Conservation (phyloP, 1,284 basidiomycete genomes). For the Coriolopsis trogii region DNA sequence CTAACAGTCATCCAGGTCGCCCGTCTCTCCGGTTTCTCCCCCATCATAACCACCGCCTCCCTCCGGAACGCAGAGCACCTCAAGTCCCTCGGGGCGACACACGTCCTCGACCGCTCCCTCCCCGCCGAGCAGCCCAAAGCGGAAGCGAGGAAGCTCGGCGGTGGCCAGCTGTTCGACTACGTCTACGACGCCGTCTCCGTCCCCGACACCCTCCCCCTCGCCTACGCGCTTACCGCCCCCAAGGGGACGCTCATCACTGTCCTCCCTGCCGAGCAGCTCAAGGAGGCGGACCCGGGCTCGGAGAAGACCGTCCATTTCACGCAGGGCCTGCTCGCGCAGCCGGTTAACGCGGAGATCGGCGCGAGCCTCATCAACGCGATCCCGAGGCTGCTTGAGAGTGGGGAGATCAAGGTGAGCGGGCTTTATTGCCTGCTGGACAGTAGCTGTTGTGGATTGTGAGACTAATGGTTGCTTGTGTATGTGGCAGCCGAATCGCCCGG, state of each 20-base stretch:
- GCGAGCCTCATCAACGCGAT: no score
- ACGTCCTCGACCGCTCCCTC: slow-evolving; percentile 28
- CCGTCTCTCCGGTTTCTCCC: slow-evolving; percentile 49
- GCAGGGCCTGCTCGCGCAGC: no score
- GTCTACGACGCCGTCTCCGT: slow-evolving; percentile 32
- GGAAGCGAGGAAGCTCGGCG: slow-evolving; percentile 17
- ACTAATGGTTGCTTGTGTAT: no score
- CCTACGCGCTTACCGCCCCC: slow-evolving; percentile 29
- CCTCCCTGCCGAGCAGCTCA: no score
- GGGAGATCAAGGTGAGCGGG: no score
- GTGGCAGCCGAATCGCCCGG: no score
- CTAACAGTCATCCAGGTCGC: slow-evolving; percentile 44
- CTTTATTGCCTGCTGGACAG: no score
- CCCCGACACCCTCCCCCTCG: slow-evolving; percentile 24
- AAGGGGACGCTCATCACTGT: slow-evolving; percentile 27
- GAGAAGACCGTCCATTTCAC: no score
- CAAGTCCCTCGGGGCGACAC: slow-evolving; percentile 32
- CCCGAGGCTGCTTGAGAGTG: no score
- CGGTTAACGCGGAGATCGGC: no score
- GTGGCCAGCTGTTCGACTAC: slow-evolving; percentile 16
- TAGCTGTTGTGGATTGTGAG: no score
- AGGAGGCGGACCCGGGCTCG: no score
- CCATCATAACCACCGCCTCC: slow-evolving; percentile 52
- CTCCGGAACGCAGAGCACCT: slow-evolving; percentile 45
- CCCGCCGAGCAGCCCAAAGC: slow-evolving; percentile 1